phyloP scores from a whole-genome alignment of 108 stramenopile species.

The Chaetoceros tenuissimus region DNA sequence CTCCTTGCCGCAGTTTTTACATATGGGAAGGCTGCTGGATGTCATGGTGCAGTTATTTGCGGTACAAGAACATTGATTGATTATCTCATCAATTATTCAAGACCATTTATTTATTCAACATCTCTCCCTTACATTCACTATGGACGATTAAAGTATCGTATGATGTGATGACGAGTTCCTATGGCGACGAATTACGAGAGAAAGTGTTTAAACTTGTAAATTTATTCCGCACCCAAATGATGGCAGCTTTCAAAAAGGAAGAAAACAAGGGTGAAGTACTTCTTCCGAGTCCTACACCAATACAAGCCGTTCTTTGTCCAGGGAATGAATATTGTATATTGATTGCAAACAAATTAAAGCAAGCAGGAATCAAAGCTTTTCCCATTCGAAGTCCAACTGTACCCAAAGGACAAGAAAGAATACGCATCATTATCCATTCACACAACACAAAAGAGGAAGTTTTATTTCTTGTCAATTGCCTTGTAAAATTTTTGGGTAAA shows the following conservation, averaged over 20 bases:
- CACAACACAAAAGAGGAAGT: slow-evolving; percentile 81
- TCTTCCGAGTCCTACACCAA: slow-evolving; percentile 75
- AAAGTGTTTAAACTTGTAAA: slow-evolving; percentile 20
- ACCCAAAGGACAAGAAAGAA: slow-evolving; percentile 83
- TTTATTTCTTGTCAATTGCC: slow-evolving; percentile 18
- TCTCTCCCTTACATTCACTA: slow-evolving; percentile 79
- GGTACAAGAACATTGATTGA: slow-evolving; percentile 47
- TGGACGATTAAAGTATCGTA: slow-evolving; percentile 74
- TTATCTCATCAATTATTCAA: slow-evolving; percentile 88
- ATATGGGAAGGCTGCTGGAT: slow-evolving; percentile 96
- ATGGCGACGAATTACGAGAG: slow-evolving; percentile 40
- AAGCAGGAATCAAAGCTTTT: slow-evolving; percentile 66
- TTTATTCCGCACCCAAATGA: slow-evolving; percentile 22
- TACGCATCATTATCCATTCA: slow-evolving; percentile 85
- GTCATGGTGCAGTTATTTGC: slow-evolving; percentile 89
- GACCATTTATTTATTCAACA: slow-evolving; percentile 95
- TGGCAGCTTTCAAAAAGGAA: background rate
- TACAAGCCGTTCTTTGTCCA: slow-evolving; percentile 89
- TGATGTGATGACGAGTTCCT: slow-evolving; percentile 47
- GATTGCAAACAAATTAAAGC: slow-evolving; percentile 47
- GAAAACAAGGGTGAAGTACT: slow-evolving; percentile 7
- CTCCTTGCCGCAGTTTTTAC: slow-evolving; percentile 83
- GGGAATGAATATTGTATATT: slow-evolving; percentile 63
- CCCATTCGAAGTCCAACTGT: slow-evolving; percentile 94
- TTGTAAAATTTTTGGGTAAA: slow-evolving; percentile 2